These are phyloP conservation scores for Trametes hirsuta DNA, from an alignment of 1,284 basidiomycete species.

Conservation along the genomic window DNA sequence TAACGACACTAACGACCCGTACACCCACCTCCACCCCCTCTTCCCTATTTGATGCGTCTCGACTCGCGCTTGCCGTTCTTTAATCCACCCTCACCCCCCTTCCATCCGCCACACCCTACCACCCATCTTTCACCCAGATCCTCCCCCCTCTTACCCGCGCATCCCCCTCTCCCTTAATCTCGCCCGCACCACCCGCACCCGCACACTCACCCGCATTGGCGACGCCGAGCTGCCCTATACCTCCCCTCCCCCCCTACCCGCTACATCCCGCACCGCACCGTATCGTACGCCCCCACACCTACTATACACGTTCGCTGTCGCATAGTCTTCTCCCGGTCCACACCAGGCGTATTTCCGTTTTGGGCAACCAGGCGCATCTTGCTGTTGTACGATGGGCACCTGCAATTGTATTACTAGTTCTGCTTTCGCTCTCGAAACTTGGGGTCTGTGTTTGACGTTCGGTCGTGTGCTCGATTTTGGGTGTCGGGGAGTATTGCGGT, in stretches of 20 bases:
- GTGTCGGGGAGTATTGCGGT: too few relatives aligned
- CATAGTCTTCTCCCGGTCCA: neutral
- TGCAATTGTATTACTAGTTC: neutral
- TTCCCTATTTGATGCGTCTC: neutral
- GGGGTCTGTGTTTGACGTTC: neutral
- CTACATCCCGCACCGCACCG: neutral
- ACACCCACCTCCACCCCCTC: neutral
- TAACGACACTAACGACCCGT: constrained; percentile 7
- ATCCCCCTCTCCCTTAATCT: too few relatives aligned
- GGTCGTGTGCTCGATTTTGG: neutral
- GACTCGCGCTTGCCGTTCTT: neutral
- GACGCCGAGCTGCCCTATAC: neutral
- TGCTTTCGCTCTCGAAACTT: too few relatives aligned
- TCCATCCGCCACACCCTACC: too few relatives aligned
- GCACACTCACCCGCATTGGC: too few relatives aligned
- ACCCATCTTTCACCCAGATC: too few relatives aligned
- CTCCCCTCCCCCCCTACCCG: neutral
- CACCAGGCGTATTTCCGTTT: neutral
- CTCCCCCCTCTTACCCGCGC: too few relatives aligned
- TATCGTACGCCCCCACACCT: neutral
- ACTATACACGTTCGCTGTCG: neutral
- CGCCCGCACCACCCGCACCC: too few relatives aligned
- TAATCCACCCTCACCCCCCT: neutral
- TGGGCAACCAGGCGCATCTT: constrained; percentile 3
- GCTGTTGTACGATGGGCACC: constrained; percentile 5